A percentile compares a stretch with the other conserved stretches of the same genome.
These are phyloP conservation scores for Candida gigantensis DNA, from an alignment of 1,139 yeast species.

Conservation along the genomic window DNA sequence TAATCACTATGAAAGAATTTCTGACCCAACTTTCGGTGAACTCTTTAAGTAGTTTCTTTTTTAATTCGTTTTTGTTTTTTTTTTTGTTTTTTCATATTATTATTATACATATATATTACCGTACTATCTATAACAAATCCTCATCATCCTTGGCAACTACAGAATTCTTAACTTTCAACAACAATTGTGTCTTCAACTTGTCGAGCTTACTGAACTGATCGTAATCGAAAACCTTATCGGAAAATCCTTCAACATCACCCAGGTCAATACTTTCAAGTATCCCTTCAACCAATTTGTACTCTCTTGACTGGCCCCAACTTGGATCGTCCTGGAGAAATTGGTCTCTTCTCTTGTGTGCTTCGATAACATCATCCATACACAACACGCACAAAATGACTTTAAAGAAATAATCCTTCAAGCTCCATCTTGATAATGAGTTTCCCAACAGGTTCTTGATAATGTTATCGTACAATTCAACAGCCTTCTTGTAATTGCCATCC, in stretches of 20 bases:
- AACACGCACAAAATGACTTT: conserved; percentile 81
- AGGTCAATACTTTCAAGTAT: conserved; percentile 71
- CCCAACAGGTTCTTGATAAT: conserved; percentile 76
- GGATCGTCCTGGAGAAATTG: conserved; percentile 74
- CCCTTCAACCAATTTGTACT: conserved; percentile 64
- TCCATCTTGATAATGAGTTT: conserved; percentile 83
- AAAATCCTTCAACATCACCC: conserved; percentile 77
- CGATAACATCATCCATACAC: conserved; percentile 82
- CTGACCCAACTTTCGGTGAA: conserved; percentile 17
- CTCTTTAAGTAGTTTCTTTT: conserved; percentile 1
- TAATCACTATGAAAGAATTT: conserved; percentile 22
- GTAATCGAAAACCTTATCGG: conserved; percentile 75
- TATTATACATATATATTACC: too few species aligned
- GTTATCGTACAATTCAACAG: conserved; percentile 73
- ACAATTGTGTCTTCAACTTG: conserved; percentile 85
- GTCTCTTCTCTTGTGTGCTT: conserved; percentile 73
- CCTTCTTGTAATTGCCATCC: conserved; percentile 67
- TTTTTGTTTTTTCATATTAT: too few species aligned
- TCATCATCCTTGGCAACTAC: conserved; percentile 77
- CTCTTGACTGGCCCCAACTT: conserved; percentile 76
- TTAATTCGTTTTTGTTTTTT: too few species aligned
- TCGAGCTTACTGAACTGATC: conserved; percentile 91
- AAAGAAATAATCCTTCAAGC: conserved; percentile 85
- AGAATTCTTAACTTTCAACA: conserved; percentile 76
- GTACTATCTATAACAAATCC: conserved; percentile 23